Evolutionary conservation across 1,284 basidiomycete species (phyloP).

Genomic region (Apiotrichum porosum): DNA sequence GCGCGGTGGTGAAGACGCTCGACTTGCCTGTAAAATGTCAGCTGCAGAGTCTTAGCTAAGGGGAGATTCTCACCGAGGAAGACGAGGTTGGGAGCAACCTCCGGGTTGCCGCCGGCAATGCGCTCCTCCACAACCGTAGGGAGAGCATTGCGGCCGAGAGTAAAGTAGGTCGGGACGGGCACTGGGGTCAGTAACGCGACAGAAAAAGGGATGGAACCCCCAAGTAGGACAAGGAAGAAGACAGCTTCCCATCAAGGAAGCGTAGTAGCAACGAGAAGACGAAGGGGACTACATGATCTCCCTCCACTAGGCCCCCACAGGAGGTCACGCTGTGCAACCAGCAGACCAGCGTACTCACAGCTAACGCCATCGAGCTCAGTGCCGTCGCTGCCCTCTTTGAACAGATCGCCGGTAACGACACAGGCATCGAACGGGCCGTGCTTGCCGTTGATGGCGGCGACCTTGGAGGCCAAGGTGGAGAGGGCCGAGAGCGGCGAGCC

Average conservation of each 20-base stretch:
- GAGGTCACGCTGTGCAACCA: too few species aligned
- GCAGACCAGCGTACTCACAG: constrained; percentile 21
- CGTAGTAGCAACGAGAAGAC: too few species aligned
- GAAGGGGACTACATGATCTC: too few species aligned
- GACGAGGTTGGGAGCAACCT: constrained; percentile 75
- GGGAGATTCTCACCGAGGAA: constrained; percentile 65
- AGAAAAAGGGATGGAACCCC: neutral
- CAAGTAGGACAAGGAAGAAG: neutral
- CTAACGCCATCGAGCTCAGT: constrained; percentile 48
- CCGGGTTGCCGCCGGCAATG: constrained; percentile 64
- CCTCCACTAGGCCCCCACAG: too few species aligned
- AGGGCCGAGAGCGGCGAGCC: constrained; percentile 79
- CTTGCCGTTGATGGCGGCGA: constrained; percentile 80
- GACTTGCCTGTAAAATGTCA: constrained; percentile 64
- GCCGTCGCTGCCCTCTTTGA: constrained; percentile 58
- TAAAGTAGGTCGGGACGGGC: constrained; percentile 87
- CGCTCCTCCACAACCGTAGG: constrained; percentile 67
- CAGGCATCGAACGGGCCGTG: constrained; percentile 91
- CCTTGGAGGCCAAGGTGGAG: constrained; percentile 68
- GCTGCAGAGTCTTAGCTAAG: neutral
- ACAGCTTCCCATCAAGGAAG: too few species aligned
- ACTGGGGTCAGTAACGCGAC: constrained; percentile 50
- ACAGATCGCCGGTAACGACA: constrained; percentile 86
- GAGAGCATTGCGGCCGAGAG: constrained; percentile 71
- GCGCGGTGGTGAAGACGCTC: constrained; percentile 70